Evolutionary conservation across 495 filamentous ascomycete genomes (phyloP).

Genomic region (Penicillium dipodomyicola): DNA sequence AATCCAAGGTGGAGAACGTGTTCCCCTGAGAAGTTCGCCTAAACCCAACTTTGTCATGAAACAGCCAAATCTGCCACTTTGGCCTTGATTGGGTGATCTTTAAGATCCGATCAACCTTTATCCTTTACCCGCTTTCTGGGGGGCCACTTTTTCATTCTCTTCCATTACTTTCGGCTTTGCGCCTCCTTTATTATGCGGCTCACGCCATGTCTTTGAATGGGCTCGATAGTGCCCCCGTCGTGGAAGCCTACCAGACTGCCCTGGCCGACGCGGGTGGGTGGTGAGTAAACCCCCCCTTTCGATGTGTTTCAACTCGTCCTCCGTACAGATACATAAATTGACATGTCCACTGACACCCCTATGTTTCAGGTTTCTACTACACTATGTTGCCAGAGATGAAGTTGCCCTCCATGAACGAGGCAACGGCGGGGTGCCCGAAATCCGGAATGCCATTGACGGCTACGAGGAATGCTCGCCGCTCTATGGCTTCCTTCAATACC

Average conservation of each 20-base stretch:
- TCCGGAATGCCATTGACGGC: conserved; percentile 69
- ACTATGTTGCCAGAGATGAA: conserved; percentile 86
- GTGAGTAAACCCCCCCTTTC: conserved; percentile 56
- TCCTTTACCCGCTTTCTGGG: conserved; percentile 15
- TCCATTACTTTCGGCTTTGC: conserved; percentile 17
- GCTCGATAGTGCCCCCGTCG: conserved; percentile 75
- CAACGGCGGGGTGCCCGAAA: conserved; percentile 79
- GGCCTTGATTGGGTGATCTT: conserved; percentile 26
- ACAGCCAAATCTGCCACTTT: neutral
- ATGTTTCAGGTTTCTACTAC: conserved; percentile 79
- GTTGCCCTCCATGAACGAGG: conserved; percentile 76
- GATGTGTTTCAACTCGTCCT: conserved; percentile 5
- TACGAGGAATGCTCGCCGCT: conserved; percentile 84
- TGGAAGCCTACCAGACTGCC: conserved; percentile 80
- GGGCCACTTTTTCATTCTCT: neutral
- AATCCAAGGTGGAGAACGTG: conserved; percentile 27
- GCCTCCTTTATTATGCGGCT: conserved; percentile 35
- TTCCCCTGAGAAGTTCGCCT: conserved; percentile 23
- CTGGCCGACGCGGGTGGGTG: conserved; percentile 88
- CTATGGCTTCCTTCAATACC: conserved; percentile 88
- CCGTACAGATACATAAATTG: neutral
- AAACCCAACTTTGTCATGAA: conserved; percentile 6
- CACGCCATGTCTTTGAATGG: conserved; percentile 93
- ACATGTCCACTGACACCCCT: conserved; percentile 6
- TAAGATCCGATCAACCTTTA: conserved; percentile 22